Conservation (phyloP, 208 protist genomes). For the Crithidia bombi region DNA sequence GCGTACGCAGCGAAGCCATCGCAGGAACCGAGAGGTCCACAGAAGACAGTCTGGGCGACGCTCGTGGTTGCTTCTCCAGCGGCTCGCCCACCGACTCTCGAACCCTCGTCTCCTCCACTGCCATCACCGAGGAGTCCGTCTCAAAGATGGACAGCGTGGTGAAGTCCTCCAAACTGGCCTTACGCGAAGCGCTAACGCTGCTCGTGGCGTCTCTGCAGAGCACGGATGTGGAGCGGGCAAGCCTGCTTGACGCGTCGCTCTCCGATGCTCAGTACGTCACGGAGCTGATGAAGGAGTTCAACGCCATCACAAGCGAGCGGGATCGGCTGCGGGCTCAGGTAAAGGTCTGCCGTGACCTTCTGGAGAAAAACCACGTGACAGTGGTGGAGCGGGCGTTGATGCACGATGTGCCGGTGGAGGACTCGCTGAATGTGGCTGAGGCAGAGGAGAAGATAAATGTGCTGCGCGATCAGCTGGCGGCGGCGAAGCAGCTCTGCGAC, state of each 20-base stretch:
- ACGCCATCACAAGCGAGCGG: constrained; percentile 46
- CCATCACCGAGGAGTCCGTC: neutral
- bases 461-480: constrained; percentile 58
- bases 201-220: constrained; percentile 39
- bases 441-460: constrained; percentile 63
- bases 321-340: constrained; percentile 47
- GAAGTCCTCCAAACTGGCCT: constrained; percentile 21
- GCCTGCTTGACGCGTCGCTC: constrained; percentile 65
- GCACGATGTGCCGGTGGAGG: constrained; percentile 72
- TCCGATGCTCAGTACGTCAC: constrained; percentile 62
- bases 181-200: constrained; percentile 35
- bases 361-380: constrained; percentile 76
- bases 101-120: constrained; percentile 25
- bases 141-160: constrained; percentile 7
- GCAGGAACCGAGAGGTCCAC: too few species aligned
- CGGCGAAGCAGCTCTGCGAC: constrained; percentile 43
- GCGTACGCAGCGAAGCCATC: constrained; percentile 1
- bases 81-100: neutral
- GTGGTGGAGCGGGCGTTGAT: constrained; percentile 72
- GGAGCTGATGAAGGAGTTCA: constrained; percentile 52
- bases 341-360: constrained; percentile 50
- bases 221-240: constrained; percentile 52
- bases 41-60: too few species aligned
- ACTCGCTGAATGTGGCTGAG: constrained; percentile 72
- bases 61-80: too few species aligned